phyloP scores from a whole-genome alignment of 2,329 filamentous ascomycete genomes.

The Aspergillus sp. region DNA sequence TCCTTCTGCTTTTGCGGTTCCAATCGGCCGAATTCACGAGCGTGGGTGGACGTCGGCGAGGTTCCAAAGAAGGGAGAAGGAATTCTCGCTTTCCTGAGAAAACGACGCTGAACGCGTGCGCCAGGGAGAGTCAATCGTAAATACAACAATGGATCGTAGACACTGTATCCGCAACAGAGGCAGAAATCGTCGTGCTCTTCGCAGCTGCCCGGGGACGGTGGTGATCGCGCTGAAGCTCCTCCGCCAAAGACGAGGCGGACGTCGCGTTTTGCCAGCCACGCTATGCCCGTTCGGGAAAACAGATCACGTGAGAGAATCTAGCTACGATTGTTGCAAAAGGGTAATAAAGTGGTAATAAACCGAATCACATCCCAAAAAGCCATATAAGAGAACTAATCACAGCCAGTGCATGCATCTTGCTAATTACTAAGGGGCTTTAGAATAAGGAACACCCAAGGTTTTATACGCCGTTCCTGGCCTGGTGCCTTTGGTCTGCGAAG shows the following conservation, averaged over 20 bases:
- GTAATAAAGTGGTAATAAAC: background rate
- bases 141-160: too few relatives aligned
- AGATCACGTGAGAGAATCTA: conserved; percentile 18
- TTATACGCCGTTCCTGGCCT: conserved; percentile 13
- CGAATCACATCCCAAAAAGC: background rate
- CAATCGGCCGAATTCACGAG: background rate
- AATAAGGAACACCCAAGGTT: conserved; percentile 12
- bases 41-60: background rate
- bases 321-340: background rate
- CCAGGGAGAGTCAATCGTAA: background rate
- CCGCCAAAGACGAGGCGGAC: background rate
- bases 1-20: background rate
- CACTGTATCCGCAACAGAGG: too few relatives aligned
- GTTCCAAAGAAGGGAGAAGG: background rate
- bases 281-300: conserved; percentile 17
- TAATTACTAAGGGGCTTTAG: conserved; percentile 12
- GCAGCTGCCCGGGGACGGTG: conserved; percentile 2
- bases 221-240: conserved; percentile 19
- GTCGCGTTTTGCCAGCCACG: conserved; percentile 24
- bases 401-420: conserved; percentile 10
- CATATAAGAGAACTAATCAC: conserved; percentile 1
- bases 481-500: conserved; percentile 5
- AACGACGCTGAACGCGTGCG: background rate
- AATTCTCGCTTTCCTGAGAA: background rate
- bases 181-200: background rate